Percentiles rank a stretch among this genome's conserved stretches.
These are phyloP conservation scores for Elaeis oleifera DNA, from an alignment of 202 grass and related monocot species.

Conservation along the genomic window DNA sequence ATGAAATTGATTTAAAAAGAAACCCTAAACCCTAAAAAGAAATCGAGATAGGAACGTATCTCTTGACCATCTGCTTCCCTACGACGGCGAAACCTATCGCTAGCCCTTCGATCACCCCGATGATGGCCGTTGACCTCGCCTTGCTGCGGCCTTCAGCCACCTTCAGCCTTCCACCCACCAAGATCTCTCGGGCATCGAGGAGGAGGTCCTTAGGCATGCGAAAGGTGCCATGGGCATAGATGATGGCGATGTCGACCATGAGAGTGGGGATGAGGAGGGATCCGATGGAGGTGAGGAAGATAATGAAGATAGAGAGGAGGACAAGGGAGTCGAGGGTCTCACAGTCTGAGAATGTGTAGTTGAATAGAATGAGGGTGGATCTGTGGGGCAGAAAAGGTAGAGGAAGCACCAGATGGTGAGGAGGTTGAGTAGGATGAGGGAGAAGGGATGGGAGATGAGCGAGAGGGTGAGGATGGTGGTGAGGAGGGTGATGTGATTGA, in stretches of 20 bases:
- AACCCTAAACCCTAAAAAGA: too few relatives aligned
- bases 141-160: too few relatives aligned
- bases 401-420: constrained; percentile 81
- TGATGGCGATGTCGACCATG: constrained; percentile 47
- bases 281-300: constrained; percentile 80
- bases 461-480: constrained; percentile 56
- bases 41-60: too few relatives aligned
- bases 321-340: constrained; percentile 69
- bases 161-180: too few relatives aligned
- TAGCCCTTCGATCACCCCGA: too few relatives aligned
- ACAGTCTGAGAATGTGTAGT: constrained; percentile 76
- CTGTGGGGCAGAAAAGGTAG: constrained; percentile 66
- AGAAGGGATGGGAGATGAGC: constrained; percentile 79
- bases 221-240: constrained; percentile 59
- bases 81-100: too few relatives aligned
- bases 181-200: constrained; percentile 46
- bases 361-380: constrained; percentile 73
- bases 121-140: too few relatives aligned
- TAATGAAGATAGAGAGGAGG: constrained; percentile 46
- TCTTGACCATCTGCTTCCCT: too few relatives aligned
- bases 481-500: constrained; percentile 79
- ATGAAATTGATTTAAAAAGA: too few relatives aligned
- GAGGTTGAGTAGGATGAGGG: constrained; percentile 55
- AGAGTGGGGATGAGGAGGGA: constrained; percentile 81
- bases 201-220: constrained; percentile 79